A percentile compares a stretch with the other conserved stretches of the same genome.
Evolutionary conservation across 768 basidiomycete species (phyloP).

Genomic region (Serendipita sp.): DNA sequence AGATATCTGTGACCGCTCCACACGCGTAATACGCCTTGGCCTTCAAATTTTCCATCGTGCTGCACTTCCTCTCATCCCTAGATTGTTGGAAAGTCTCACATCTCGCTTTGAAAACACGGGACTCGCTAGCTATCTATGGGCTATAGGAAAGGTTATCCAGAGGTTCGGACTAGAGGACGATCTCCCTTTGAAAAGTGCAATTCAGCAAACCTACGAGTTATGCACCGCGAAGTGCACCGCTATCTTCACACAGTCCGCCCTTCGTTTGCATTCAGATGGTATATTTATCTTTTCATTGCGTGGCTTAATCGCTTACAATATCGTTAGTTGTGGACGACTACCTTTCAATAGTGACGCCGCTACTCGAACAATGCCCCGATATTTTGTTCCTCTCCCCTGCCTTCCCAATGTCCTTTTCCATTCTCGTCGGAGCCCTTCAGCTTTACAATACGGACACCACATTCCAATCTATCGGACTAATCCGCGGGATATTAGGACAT

Average conservation of each 20-base stretch:
- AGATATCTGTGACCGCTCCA: conserved; percentile 65
- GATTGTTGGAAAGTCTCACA: conserved; percentile 61
- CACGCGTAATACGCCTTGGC: conserved; percentile 71
- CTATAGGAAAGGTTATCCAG: conserved; percentile 70
- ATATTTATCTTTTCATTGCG: conserved; percentile 17
- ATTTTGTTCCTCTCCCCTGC: conserved; percentile 62
- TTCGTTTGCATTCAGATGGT: conserved; percentile 76
- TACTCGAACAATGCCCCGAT: conserved; percentile 53
- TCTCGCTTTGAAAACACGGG: conserved; percentile 64
- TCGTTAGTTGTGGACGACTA: conserved; percentile 87
- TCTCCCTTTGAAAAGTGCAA: conserved; percentile 35
- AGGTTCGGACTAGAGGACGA: conserved; percentile 58
- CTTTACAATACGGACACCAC: conserved; percentile 71
- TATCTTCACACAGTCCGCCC: conserved; percentile 21
- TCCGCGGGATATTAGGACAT: conserved; percentile 60
- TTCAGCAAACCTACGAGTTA: conserved; percentile 54
- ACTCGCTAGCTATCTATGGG: conserved; percentile 83
- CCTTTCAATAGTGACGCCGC: conserved; percentile 56
- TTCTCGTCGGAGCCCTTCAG: conserved; percentile 60
- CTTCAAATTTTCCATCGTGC: conserved; percentile 62
- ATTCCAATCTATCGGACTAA: conserved; percentile 58
- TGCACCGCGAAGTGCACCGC: conserved; percentile 40
- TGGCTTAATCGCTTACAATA: conserved; percentile 7
- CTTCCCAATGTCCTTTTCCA: conserved; percentile 64
- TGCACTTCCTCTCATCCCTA: conserved; percentile 49